Conservation (phyloP, 169 alveolate species). For the Hammondia hammondi region DNA sequence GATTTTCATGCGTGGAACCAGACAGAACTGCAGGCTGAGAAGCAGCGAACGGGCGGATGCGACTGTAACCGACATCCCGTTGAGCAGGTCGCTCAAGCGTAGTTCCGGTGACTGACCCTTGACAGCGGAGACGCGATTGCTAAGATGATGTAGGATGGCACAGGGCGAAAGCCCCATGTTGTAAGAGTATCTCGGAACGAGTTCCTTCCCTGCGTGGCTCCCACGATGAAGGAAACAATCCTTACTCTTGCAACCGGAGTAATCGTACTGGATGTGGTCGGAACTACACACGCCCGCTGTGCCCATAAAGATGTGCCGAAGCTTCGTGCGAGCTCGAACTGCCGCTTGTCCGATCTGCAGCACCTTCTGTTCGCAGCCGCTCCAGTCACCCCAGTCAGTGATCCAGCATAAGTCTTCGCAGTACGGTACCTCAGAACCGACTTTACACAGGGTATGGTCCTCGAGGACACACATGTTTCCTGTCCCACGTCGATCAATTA, state of each 20-base stretch:
- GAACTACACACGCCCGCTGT: background rate
- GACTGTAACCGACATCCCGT: too few relatives aligned
- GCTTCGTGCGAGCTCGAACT: background rate
- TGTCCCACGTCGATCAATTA: background rate
- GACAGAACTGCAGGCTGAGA: too few relatives aligned
- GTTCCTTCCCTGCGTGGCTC: too few relatives aligned
- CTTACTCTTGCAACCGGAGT: background rate
- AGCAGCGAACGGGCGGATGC: too few relatives aligned
- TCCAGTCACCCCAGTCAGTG: conserved; percentile 28
- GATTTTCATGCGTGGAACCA: too few relatives aligned
- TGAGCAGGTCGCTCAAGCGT: too few relatives aligned
- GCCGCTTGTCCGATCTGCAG: background rate
- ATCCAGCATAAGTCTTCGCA: background rate
- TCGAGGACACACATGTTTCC: background rate
- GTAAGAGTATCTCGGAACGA: too few relatives aligned
- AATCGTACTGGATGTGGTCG: background rate
- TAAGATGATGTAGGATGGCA: too few relatives aligned
- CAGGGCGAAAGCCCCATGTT: too few relatives aligned
- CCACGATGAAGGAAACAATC: too few relatives aligned
- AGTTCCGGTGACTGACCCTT: too few relatives aligned
- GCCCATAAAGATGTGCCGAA: background rate
- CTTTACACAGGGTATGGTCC: background rate
- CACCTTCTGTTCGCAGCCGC: conserved; percentile 3
- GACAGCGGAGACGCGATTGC: too few relatives aligned
- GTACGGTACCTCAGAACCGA: background rate